Evolutionary conservation across 371 early-diverging fungal species (phyloP), one percentile per base, ranked within the genome.

Genomic region (Nematocida major): DNA sequence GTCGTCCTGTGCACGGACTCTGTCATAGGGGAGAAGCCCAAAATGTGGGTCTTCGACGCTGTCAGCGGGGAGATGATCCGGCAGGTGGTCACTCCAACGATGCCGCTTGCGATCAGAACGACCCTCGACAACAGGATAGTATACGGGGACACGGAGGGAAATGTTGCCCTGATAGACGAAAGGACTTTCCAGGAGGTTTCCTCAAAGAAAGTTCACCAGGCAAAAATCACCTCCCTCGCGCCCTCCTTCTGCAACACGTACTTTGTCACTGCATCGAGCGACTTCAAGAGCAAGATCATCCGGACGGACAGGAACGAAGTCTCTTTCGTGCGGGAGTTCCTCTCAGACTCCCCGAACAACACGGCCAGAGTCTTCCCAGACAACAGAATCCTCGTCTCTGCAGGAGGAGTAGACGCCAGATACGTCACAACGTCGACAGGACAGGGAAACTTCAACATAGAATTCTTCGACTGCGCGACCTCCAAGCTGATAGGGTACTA

Each of bases 401-500:
- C 88, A 51, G 89, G 87, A 67, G 92, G 92, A 50, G 90, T 91
- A 80, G 88, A 89, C 65, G 91, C 91, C 22, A 90, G 91, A 90
- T 88, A 89, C 82, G 99, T 99, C 79, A 97, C 99, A 34, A 91
- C 92, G 26, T 95, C 96, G 5, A 88, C 89, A 70, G 90, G 91
- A 59, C 89, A 91, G 81, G 90, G 91, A 82, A 95, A 94, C 86
- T 97, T 99, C 87, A 96, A 97, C 85, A 90, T 91, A 79, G 88
- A 95, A 73, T 94, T 97, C 89, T 99, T 89, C 88, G 97, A 99
- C 88, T 89, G 91, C 82, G 89, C 94, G 50, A 89, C 93, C 73
- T 91, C 92, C 77, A 92, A 94, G 81, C 95, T 96, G 85, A 89
- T 96, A 48, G 97, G 96, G 43, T 90, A 93, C 78, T 92, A 93